phyloP scores from a whole-genome alignment of 1,284 basidiomycete species.

The Sporisorium iseilematis-ciliati region DNA sequence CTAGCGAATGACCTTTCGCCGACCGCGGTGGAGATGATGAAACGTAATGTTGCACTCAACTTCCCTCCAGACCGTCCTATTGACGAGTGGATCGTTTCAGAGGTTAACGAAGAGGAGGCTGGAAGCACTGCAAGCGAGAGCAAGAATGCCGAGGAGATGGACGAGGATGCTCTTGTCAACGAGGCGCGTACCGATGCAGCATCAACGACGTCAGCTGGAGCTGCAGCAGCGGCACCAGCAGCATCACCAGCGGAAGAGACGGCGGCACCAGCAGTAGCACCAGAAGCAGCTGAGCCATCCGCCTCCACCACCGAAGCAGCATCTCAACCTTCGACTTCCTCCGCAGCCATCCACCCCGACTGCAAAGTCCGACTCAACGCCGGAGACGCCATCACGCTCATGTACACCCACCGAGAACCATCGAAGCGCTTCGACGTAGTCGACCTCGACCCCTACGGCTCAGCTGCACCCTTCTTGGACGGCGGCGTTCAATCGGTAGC shows the following conservation, averaged over 20 bases:
- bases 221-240: no score
- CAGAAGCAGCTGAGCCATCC: slow-evolving; percentile 8
- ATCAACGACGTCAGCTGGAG: neutral
- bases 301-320: neutral
- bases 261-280: neutral
- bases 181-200: slow-evolving; percentile 16
- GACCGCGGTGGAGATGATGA: slow-evolving; percentile 87
- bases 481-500: slow-evolving; percentile 91
- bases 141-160: slow-evolving; percentile 12
- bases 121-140: neutral
- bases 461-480: slow-evolving; percentile 95
- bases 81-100: slow-evolving; percentile 51
- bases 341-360: slow-evolving; percentile 58
- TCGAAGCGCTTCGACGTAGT: slow-evolving; percentile 87
- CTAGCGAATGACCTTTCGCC: slow-evolving; percentile 93
- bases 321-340: neutral
- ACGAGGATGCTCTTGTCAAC: slow-evolving; percentile 39
- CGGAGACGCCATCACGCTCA: slow-evolving; percentile 74
- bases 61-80: slow-evolving; percentile 75
- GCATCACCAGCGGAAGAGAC: slow-evolving; percentile 6
- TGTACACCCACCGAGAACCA: slow-evolving; percentile 87
- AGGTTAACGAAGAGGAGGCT: slow-evolving; percentile 6
- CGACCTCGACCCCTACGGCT: slow-evolving; percentile 97
- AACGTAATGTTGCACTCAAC: slow-evolving; percentile 88
- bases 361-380: slow-evolving; percentile 66